phyloP scores from a whole-genome alignment of 1,284 basidiomycete species.

The Ganoderma boninense region DNA sequence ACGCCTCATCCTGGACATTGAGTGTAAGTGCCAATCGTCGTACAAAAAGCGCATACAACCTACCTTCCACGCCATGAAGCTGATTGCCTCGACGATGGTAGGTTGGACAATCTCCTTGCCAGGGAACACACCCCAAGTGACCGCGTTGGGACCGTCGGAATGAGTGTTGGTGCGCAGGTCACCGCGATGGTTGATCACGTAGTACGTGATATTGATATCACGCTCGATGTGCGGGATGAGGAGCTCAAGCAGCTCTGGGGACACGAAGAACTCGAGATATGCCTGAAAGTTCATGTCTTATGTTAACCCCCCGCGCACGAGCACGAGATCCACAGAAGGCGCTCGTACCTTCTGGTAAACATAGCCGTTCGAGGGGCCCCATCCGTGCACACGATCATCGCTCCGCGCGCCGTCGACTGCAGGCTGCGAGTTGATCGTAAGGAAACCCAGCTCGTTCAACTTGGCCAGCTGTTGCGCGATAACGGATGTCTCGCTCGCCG shows the following conservation, averaged over 20 bases:
- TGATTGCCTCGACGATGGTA: conserved; percentile 96
- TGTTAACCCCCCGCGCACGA: conserved; percentile 8
- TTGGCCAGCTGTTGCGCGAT: conserved; percentile 84
- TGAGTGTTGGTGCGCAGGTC: conserved; percentile 94
- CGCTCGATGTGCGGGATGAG: conserved; percentile 89
- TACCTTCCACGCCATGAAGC: conserved; percentile 98
- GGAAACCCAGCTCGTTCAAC: conserved; percentile 91
- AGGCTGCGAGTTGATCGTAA: conserved; percentile 99
- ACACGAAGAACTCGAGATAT: conserved; percentile 85
- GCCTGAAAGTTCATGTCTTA: conserved; percentile 60
- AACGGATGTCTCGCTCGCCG: conserved; percentile 85
- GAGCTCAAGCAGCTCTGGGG: conserved; percentile 65
- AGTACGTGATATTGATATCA: conserved; percentile 94
- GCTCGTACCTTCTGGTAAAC: conserved; percentile 92
- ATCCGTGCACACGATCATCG: conserved; percentile 89
- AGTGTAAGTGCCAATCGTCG: conserved; percentile 4
- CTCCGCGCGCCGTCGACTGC: conserved; percentile 94
- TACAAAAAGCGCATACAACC: conserved; percentile 29
- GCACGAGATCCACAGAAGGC: not conserved
- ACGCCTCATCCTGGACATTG: conserved; percentile 87
- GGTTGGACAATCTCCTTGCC: conserved; percentile 98
- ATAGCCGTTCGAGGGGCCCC: conserved; percentile 95
- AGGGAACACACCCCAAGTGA: conserved; percentile 99
- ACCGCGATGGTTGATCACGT: conserved; percentile 92
- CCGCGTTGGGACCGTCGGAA: conserved; percentile 94